Base-by-base conservation (phyloP, 208 protist species). In the Acanthamoeba castellanii region DNA sequence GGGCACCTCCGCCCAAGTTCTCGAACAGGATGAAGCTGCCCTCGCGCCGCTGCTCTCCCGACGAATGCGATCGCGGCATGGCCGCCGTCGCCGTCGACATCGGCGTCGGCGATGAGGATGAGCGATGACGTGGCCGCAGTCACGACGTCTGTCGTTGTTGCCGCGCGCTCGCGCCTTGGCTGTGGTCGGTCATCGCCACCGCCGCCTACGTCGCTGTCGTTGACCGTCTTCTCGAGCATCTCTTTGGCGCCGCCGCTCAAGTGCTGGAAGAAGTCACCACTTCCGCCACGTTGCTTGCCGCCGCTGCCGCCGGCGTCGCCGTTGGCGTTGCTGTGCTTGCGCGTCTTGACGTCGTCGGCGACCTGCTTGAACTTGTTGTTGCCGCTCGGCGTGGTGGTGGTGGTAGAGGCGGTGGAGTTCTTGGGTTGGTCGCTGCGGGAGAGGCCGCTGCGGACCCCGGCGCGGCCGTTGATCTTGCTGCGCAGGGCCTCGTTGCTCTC, bases 401-500 rank as follows among this genome's bases (percentile, higher is more conserved):
- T 68, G 45, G 32, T n/a, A 32, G 66, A n/a, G 66, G 8, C n/a
- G 66, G 68, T 20, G 30, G 32, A 42, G 18, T 1, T 68, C 32
- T 81, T 81, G 18, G 14, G n/a, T n/a, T 14, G n/a, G 5, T 34
- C 18, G 32, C n/a, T 74, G 25, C 66, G 66, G 18, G n/a, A 74
- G 32, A 37, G 66, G 66, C 32, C 11, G 32, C 32, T 9, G 37
- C 72, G 25, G 25, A 5, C 68, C 13, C 57, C 20, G 14, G 20
- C 20, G 18, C 22, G 72, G 32, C 72, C 72, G 72, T 50, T 81
- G 72, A 81, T 81, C 32, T 81, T 81, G 72, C 14, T 45, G 13
- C 72, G 72, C 34, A 81, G 72, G 34, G 72, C 30, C 25, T 37
- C 72, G 72, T 81, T 81, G 72, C 72, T 81, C 72, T 81, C 72